A percentile compares a stretch with the other conserved stretches of the same genome.
Conservation (phyloP, 805 yeast species). For the Yarrowia hollandica region DNA sequence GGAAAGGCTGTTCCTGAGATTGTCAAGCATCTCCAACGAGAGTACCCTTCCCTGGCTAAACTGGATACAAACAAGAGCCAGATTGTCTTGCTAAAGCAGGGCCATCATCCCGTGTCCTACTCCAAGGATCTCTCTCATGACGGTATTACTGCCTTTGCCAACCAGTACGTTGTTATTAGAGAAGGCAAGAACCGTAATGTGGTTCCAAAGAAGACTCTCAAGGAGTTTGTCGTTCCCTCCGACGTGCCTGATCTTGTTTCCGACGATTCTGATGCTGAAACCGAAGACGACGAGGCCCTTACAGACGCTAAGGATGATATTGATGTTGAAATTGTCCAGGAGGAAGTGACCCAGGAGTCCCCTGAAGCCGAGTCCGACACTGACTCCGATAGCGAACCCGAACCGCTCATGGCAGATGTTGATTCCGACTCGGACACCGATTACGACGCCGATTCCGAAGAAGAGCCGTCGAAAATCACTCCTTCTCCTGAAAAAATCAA, state of each 20-base stretch:
- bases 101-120: neutral
- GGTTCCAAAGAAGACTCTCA: slow-evolving; percentile 12
- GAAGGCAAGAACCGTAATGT: slow-evolving; percentile 25
- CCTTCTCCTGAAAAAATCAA: slow-evolving; percentile 6
- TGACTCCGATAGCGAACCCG: slow-evolving; percentile 9
- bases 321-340: slow-evolving; percentile 15
- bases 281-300: slow-evolving; percentile 18
- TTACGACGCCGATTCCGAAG: slow-evolving; percentile 9
- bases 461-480: slow-evolving; percentile 24
- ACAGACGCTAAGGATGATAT: slow-evolving; percentile 25
- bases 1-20: slow-evolving; percentile 55
- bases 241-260: slow-evolving; percentile 21
- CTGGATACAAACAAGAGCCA: slow-evolving; percentile 16
- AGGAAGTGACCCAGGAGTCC: neutral
- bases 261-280: slow-evolving; percentile 17
- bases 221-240: slow-evolving; percentile 1
- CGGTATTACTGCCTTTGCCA: neutral
- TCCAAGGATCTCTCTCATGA: slow-evolving; percentile 2
- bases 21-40: slow-evolving; percentile 23
- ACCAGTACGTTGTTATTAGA: slow-evolving; percentile 14
- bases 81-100: slow-evolving; percentile 13
- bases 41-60: slow-evolving; percentile 20
- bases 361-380: neutral
- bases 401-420: slow-evolving; percentile 14
- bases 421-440: slow-evolving; percentile 21